These are phyloP conservation scores for Cryptococcus sp. DNA, from an alignment of 1,284 basidiomycete genomes.

Conservation along the genomic window DNA sequence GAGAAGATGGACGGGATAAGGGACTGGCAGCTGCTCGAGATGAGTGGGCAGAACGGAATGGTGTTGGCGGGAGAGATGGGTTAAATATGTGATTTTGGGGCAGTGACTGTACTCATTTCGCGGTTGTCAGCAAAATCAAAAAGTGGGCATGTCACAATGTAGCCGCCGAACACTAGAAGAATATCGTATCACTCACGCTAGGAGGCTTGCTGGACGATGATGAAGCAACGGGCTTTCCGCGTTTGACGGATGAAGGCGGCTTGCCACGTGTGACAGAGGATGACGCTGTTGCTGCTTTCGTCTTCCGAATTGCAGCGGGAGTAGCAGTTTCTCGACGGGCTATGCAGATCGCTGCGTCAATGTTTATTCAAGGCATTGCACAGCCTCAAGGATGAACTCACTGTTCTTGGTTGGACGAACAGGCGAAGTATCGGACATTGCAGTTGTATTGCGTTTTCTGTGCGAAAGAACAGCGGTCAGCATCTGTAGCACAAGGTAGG, in stretches of 20 bases:
- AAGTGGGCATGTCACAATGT: not conserved
- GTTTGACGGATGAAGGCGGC: conserved; percentile 10
- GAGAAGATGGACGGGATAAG: conserved; percentile 27
- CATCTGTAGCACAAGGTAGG: not conserved
- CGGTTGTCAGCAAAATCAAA: not conserved
- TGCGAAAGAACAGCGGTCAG: conserved; percentile 2
- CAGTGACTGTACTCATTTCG: conserved; percentile 23
- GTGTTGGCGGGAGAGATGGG: conserved; percentile 44
- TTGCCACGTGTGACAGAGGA: not conserved
- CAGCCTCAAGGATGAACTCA: conserved; percentile 9
- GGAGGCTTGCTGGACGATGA: conserved; percentile 9
- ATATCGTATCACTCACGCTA: conserved; percentile 13
- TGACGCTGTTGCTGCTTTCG: not conserved
- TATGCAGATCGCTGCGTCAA: not conserved
- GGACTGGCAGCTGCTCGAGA: conserved; percentile 38
- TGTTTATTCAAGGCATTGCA: not conserved
- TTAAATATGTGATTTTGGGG: conserved; percentile 50
- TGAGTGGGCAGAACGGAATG: conserved; percentile 31
- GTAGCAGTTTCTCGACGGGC: conserved; percentile 16
- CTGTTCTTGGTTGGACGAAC: conserved; percentile 24
- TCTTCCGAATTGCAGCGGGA: conserved; percentile 6
- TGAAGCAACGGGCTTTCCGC: conserved; percentile 4
- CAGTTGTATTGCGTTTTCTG: conserved; percentile 20
- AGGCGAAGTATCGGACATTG: conserved; percentile 13
- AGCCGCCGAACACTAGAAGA: not conserved